A percentile compares a stretch with the other conserved stretches of the same genome.
phyloP scores from a whole-genome alignment of 2,329 filamentous ascomycete genomes.

The Epichloe aotearoae region DNA sequence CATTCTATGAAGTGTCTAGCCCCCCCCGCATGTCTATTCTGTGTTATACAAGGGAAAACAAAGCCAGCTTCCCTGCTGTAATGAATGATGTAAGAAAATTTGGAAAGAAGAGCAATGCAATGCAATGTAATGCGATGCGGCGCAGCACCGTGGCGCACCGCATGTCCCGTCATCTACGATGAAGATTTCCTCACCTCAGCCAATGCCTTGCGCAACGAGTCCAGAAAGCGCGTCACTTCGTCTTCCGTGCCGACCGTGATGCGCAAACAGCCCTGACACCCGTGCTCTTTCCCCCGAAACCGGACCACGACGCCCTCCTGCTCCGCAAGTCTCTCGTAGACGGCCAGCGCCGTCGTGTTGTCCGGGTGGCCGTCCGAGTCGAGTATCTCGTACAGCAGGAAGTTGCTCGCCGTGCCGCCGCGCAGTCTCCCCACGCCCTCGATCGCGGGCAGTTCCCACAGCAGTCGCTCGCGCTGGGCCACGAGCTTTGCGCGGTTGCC shows the following conservation, averaged over 20 bases:
- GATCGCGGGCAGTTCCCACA: constrained; percentile 60
- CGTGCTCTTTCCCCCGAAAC: constrained; percentile 90
- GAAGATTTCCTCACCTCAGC: constrained; percentile 25
- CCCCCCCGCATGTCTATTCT: no score
- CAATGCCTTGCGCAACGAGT: constrained; percentile 44
- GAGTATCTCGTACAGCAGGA: constrained; percentile 80
- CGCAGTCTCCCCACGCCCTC: constrained; percentile 67
- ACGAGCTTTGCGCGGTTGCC: constrained; percentile 57
- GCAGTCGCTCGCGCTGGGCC: constrained; percentile 61
- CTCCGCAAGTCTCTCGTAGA: constrained; percentile 79
- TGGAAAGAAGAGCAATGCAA: no score
- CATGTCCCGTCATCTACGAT: neutral
- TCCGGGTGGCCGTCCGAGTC: constrained; percentile 60
- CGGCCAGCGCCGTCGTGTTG: constrained; percentile 62
- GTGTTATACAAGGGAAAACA: no score
- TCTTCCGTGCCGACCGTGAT: constrained; percentile 85
- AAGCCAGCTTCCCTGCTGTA: no score
- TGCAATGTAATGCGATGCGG: no score
- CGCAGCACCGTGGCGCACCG: neutral
- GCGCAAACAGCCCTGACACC: constrained; percentile 76
- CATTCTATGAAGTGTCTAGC: no score
- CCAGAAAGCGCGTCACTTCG: constrained; percentile 70
- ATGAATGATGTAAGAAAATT: no score
- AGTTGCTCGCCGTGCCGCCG: constrained; percentile 75
- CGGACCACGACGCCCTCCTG: constrained; percentile 80